phyloP scores from a whole-genome alignment of 345 rosid species.

The Moricandia moricandioides region DNA sequence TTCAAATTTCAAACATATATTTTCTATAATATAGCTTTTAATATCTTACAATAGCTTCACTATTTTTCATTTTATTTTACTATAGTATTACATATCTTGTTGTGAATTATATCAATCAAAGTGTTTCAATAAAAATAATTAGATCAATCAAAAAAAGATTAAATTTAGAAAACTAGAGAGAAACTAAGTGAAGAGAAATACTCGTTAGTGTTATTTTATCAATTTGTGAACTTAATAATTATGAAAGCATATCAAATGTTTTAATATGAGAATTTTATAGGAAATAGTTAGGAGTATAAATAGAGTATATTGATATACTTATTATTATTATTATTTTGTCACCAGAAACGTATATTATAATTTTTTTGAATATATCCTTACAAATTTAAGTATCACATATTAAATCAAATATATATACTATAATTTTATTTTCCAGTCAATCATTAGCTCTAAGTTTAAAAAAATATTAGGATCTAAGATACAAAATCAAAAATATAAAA shows the following conservation, averaged over 20 bases:
- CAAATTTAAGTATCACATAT: not conserved
- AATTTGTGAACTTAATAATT: not conserved
- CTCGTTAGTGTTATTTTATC: not conserved
- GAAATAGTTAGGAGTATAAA: not conserved
- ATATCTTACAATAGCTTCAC: not conserved
- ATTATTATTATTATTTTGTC: not conserved
- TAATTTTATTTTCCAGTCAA: not conserved
- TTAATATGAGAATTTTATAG: not conserved
- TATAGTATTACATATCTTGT: not conserved
- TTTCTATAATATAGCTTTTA: no score
- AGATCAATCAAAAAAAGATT: not conserved
- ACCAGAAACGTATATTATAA: not conserved
- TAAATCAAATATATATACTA: not conserved
- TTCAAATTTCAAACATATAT: not conserved
- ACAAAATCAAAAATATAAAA: not conserved
- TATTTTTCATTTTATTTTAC: not conserved
- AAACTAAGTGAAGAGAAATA: not conserved
- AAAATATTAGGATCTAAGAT: not conserved
- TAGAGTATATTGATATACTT: not conserved
- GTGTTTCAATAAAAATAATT: no score
- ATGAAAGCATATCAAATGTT: not conserved
- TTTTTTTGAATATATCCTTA: not conserved
- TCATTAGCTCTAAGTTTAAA: not conserved
- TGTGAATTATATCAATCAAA: not conserved
- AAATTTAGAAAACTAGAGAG: not conserved